Conservation (phyloP, 768 basidiomycete species). For the Boletellus sp. region DNA sequence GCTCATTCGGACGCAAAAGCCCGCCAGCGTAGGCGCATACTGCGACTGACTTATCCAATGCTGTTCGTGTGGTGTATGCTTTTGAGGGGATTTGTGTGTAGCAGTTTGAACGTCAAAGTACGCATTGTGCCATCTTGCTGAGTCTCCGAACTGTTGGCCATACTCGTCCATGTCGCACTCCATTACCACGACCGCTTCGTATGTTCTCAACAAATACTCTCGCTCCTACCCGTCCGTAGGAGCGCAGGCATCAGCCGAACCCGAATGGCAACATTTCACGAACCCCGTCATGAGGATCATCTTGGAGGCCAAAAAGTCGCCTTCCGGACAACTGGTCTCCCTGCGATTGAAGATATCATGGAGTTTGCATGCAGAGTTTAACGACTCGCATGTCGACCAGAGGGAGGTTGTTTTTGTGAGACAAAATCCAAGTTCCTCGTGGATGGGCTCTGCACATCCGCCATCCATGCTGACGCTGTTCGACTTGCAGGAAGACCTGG, state of each 20-base stretch:
- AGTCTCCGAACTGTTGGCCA: background rate
- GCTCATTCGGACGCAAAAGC: constrained; percentile 40
- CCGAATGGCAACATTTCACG: constrained; percentile 77
- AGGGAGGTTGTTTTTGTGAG: constrained; percentile 67
- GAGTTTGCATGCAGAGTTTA: constrained; percentile 43
- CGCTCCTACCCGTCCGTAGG: constrained; percentile 45
- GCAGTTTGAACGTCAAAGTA: background rate
- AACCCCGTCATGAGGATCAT: constrained; percentile 64
- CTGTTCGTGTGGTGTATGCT: background rate
- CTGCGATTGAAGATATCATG: constrained; percentile 64
- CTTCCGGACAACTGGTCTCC: constrained; percentile 52
- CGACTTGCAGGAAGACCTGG: constrained; percentile 65
- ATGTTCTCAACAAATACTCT: constrained; percentile 62
- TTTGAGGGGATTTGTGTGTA: constrained; percentile 3
- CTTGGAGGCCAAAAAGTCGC: constrained; percentile 56
- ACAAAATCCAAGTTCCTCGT: background rate
- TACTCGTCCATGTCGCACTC: constrained; percentile 24
- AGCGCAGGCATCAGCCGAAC: constrained; percentile 23
- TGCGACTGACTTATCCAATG: constrained; percentile 50
- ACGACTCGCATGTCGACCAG: constrained; percentile 39
- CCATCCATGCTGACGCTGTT: background rate
- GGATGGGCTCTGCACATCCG: background rate
- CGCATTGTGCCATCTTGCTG: background rate
- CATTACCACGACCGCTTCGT: constrained; percentile 57
- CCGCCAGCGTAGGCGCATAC: constrained; percentile 79